Conservation (phyloP, 768 basidiomycete species). For the Floccularia luteovirens region DNA sequence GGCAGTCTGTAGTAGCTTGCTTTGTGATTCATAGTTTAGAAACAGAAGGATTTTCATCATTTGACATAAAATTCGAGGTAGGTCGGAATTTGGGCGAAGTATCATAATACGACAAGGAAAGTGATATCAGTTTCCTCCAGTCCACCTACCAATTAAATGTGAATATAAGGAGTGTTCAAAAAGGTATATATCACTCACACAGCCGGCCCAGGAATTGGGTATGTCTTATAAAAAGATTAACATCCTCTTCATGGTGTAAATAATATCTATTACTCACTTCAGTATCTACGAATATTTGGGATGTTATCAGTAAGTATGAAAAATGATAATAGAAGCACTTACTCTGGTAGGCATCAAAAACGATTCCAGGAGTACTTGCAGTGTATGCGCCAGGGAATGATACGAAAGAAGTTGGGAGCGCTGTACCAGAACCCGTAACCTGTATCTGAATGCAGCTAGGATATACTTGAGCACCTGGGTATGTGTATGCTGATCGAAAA, state of each 20-base stretch:
- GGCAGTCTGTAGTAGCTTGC: no score
- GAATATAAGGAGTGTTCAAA: constrained; percentile 5
- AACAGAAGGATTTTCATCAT: no score
- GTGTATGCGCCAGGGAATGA: constrained; percentile 43
- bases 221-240: constrained; percentile 2
- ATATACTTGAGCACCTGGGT: constrained; percentile 37
- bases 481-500: constrained; percentile 19
- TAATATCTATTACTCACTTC: not conserved
- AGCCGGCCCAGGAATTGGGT: not conserved
- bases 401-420: constrained; percentile 34
- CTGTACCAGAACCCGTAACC: constrained; percentile 37
- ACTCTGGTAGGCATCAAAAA: constrained; percentile 27
- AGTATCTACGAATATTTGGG: not conserved
- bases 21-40: no score
- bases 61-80: no score
- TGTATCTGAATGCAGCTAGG: constrained; percentile 39
- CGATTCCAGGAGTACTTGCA: constrained; percentile 24
- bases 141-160: not conserved
- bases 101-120: no score
- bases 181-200: not conserved
- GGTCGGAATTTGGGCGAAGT: no score
- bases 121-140: not conserved
- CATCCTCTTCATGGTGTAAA: constrained; percentile 1
- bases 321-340: constrained; percentile 10
- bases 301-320: not conserved